Base-by-base conservation (phyloP, 768 basidiomycete genomes). In the Gymnopilus junonius region DNA sequence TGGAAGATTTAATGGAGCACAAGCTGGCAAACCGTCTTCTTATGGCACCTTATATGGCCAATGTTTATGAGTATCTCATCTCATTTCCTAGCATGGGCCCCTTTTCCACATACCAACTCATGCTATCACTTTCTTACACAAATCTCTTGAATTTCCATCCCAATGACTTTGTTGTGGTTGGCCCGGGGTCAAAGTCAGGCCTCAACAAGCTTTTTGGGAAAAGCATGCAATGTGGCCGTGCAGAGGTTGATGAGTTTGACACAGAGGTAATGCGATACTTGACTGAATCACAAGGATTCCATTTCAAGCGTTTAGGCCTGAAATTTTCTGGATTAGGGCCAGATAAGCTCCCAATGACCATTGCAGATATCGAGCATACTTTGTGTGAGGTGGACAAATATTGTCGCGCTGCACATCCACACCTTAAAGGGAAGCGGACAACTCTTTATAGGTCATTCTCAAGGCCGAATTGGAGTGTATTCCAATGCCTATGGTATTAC, bases 321-420 rank as follows among this genome's bases (percentile, higher is more conserved):
- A 59, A 76, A 0, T 86, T 88, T 65, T 75, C 80, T 0, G 83
- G 82, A 17, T 75, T 89, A 11, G 85, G 87, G 17, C 79, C 82
- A 0, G 62, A 80, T 3, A 67, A 70, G 15, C 76, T 84, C 12
- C 83, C 84, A 7, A 85, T 90, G 80, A 80, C 82, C 66, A 76
- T 92, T 53, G 85, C 87, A 37, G 92, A 94, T 71, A 78, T 93
- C 57, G 92, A 94, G 76, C 92, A 94, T 71, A 80, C 87, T 1
- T 75, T 93, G 15, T 94, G 92, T 75, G 92, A 94, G 71, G 80
- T 89, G 46, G 90, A 92, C 76, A 91, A 93, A 70, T 93, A 93
- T 69, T 79, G 86, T 42, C 88, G 91, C 48, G 76, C 76, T n/a
- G 77, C 74, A 20, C 83, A 86, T 71, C 84, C 86, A 3, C 40